These are phyloP conservation scores for Auricularia sp. DNA, from an alignment of 768 basidiomycete species.

Conservation along the genomic window DNA sequence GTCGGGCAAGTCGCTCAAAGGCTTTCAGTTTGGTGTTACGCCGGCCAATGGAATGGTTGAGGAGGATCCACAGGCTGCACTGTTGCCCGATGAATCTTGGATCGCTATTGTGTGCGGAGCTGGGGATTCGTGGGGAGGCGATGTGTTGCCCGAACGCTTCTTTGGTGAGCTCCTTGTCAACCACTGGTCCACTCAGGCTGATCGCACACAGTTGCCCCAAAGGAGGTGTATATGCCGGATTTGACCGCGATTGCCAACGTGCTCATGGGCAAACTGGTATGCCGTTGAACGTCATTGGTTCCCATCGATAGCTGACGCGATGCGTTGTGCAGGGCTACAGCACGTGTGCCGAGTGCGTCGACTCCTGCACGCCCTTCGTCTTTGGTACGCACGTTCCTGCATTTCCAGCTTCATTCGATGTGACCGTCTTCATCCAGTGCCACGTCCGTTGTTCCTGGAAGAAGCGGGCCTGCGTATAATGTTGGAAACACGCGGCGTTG, in stretches of 20 bases:
- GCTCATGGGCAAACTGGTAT: slow-evolving; percentile 64
- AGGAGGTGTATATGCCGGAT: slow-evolving; percentile 76
- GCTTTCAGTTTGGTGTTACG: not conserved
- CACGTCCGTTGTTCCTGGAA: slow-evolving; percentile 70
- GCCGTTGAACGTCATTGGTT: slow-evolving; percentile 14
- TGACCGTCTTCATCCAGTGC: slow-evolving; percentile 33
- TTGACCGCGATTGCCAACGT: slow-evolving; percentile 65
- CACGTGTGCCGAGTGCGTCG: slow-evolving; percentile 70
- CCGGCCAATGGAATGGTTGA: slow-evolving; percentile 7
- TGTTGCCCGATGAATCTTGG: slow-evolving; percentile 63
- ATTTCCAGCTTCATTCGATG: not conserved
- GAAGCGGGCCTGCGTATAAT: slow-evolving; percentile 65
- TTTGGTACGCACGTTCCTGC: slow-evolving; percentile 38
- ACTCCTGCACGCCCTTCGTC: slow-evolving; percentile 66
- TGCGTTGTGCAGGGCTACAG: slow-evolving; percentile 54
- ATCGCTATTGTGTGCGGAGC: slow-evolving; percentile 71
- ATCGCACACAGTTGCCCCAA: slow-evolving; percentile 41
- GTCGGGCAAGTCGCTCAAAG: not conserved
- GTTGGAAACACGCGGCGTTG: slow-evolving; percentile 53
- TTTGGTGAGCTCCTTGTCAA: slow-evolving; percentile 20
- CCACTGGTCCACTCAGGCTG: not conserved
- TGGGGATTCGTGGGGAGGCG: slow-evolving; percentile 19
- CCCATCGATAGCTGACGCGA: not conserved
- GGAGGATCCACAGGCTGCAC: slow-evolving; percentile 25
- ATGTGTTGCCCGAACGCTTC: slow-evolving; percentile 52